phyloP scores from a whole-genome alignment of 2,329 filamentous ascomycete species.

The Aaosphaeria pasadenensis region DNA sequence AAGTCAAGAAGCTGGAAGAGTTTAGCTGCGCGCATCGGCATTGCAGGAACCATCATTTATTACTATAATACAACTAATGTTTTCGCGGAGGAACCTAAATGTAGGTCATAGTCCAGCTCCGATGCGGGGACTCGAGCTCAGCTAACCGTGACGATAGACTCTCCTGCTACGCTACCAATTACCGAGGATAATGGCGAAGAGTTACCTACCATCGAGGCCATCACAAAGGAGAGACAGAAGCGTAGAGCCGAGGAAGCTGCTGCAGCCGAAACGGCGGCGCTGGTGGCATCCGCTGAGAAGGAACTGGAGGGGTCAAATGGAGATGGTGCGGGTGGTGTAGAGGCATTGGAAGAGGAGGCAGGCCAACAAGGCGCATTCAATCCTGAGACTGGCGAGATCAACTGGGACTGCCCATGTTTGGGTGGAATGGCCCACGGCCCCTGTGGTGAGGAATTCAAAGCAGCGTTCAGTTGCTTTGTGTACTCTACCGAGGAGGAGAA shows the following conservation, averaged over 20 bases:
- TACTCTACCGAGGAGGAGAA: slow-evolving; percentile 92
- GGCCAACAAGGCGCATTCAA: slow-evolving; percentile 91
- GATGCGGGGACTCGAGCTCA: neutral
- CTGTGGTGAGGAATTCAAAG: slow-evolving; percentile 92
- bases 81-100: slow-evolving; percentile 77
- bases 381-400: slow-evolving; percentile 98
- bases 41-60: slow-evolving; percentile 77
- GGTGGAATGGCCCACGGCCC: slow-evolving; percentile 96
- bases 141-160: neutral
- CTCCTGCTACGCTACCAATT: slow-evolving; percentile 29
- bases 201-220: slow-evolving; percentile 44
- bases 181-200: slow-evolving; percentile 40
- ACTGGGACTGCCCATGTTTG: slow-evolving; percentile 98
- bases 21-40: slow-evolving; percentile 67
- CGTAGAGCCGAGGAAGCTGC: slow-evolving; percentile 24
- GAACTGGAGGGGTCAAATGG: slow-evolving; percentile 8
- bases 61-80: slow-evolving; percentile 89
- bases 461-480: slow-evolving; percentile 98
- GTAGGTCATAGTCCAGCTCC: slow-evolving; percentile 50
- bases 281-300: slow-evolving; percentile 5
- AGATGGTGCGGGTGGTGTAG: slow-evolving; percentile 39
- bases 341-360: slow-evolving; percentile 74
- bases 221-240: slow-evolving; percentile 41
- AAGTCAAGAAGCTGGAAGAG: slow-evolving; percentile 82
- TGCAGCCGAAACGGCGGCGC: slow-evolving; percentile 1